Evolutionary conservation across 768 basidiomycete species (phyloP).

Genomic region (Tricholoma matsutake): DNA sequence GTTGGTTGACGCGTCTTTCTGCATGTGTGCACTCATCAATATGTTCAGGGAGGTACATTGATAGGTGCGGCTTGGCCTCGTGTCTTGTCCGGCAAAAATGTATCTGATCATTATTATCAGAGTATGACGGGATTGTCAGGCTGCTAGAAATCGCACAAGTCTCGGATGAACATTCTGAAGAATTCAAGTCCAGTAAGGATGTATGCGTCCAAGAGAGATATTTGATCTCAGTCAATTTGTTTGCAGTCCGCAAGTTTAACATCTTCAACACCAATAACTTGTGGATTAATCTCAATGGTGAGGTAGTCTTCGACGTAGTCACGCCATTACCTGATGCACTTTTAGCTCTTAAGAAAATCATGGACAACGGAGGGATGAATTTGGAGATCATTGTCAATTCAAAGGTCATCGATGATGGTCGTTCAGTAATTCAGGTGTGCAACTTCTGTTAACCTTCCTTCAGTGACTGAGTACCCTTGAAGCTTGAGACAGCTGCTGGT

Average conservation of each 20-base stretch:
- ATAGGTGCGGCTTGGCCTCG: conserved; percentile 35
- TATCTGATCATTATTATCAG: conserved; percentile 11
- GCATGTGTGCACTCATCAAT: background rate
- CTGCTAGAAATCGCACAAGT: conserved; percentile 84
- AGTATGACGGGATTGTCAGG: conserved; percentile 74
- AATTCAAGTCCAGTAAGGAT: conserved; percentile 64
- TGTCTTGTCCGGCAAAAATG: background rate
- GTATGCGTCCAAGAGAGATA: background rate
- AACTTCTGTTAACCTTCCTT: background rate
- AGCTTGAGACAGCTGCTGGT: conserved; percentile 78
- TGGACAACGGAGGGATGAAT: conserved; percentile 64
- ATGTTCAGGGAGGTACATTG: conserved; percentile 60
- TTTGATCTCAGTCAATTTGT: conserved; percentile 1
- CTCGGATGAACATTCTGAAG: conserved; percentile 74
- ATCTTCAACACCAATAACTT: conserved; percentile 76
- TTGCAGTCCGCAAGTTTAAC: conserved; percentile 67
- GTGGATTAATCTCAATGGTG: conserved; percentile 39
- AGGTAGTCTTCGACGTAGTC: background rate
- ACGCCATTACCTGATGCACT: background rate
- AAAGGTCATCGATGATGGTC: conserved; percentile 66
- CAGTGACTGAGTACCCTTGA: conserved; percentile 11
- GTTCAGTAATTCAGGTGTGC: conserved; percentile 61
- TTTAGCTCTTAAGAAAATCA: conserved; percentile 69
- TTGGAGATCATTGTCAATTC: conserved; percentile 81
- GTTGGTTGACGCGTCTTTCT: conserved; percentile 8